Base-by-base conservation (phyloP, 148 eudicot species). In the Simmondsia chinensis region DNA sequence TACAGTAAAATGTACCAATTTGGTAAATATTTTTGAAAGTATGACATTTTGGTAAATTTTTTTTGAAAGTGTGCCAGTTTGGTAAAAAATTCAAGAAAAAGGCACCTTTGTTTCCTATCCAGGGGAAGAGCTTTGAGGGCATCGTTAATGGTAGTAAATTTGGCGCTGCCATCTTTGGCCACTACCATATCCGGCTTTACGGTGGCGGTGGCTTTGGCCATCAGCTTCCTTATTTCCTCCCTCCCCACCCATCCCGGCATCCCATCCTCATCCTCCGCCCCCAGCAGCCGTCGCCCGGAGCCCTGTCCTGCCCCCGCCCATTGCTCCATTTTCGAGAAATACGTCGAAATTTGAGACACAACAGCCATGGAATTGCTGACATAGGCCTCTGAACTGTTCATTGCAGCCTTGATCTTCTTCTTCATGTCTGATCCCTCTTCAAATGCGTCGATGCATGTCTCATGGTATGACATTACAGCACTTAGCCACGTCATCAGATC, bases 341-440 rank as follows among this genome's bases (percentile, higher is more conserved):
- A n/a, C n/a, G 63, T 26, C 1, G 62, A 26, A 9, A 58, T 25
- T 23, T 64, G 30, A 0, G 72, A 30, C 7, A 69, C 59, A 24
- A 80, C 58, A n/a, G 83, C 80, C 16, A 80, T 72, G 7, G 83
- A 65, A 46, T 76, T 76, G 65, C 83, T 76, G 4, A 75, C 64
- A 3, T 56, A 55, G 22, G 57, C 72, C 46, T 47, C 51, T 0
- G 66, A 28, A 14, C 4, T 54, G 11, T 57, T 64, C 32, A 80
- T 39, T 16, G 50, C 36, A 18, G 48, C 60, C 46, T 52, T 9
- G 54, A 73, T 5, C 13, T 32, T 19, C 2, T 38, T 6, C 73
- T 64, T 63, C 28, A 64, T 31, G 13, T 60, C 43, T n/a, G n/a
- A n/a, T n/a, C n/a, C n/a, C n/a, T n/a, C n/a, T n/a, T n/a, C n/a